Evolutionary conservation across 805 yeast genomes (phyloP), one percentile per base, ranked within the genome.

Genomic region (Ogataea parapolymorpha): DNA sequence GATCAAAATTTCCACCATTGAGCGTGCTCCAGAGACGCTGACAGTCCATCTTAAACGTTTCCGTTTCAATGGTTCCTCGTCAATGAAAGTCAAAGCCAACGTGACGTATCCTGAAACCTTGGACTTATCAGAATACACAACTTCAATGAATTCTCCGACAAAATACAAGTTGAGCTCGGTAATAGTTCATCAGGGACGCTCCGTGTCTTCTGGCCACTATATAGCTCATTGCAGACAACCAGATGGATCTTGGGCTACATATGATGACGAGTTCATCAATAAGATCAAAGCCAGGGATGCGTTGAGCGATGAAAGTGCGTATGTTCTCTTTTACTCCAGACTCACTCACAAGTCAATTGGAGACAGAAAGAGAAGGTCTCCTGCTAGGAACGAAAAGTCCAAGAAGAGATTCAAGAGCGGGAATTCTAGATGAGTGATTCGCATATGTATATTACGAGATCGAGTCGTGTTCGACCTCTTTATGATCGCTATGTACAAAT

Each of bases 121-220:
- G 42, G 93, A 90, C 56, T 63, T 91, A 46, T 68, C 88, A 1
- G 74, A 77, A 42, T 91, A 73, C 61, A 74, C 76, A 23, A 72
- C 75, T 6, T 59, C 59, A 33, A 55, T 59, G 61, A 61, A 54
- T 14, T 66, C 66, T 9, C 79, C 82, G 2, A 74, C 75, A 5
- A 66, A 68, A 26, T 93, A 93, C 64, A 83, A 81, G 58, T 72
- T 93, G 49, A 71, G 79, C 13, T 79, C 90, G 16, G 96, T 91
- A 13, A 85, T 91, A 45, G 91, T 89, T 4, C 99, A 93, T 58
- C 96, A 87, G 55, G 99, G 99, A 29, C 72, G 98, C 48, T 85
- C 96, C 2, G 81, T 90, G 11, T 80, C 89, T 32, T 81, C 93
- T 3, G 99, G 99, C 3, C 99, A 93, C 63, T 93, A 93, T 57